Percentiles rank a stretch among this genome's conserved stretches.
These are phyloP conservation scores for Pyrus bretschneideri DNA, from an alignment of 306 rosid species.

Conservation along the genomic window DNA sequence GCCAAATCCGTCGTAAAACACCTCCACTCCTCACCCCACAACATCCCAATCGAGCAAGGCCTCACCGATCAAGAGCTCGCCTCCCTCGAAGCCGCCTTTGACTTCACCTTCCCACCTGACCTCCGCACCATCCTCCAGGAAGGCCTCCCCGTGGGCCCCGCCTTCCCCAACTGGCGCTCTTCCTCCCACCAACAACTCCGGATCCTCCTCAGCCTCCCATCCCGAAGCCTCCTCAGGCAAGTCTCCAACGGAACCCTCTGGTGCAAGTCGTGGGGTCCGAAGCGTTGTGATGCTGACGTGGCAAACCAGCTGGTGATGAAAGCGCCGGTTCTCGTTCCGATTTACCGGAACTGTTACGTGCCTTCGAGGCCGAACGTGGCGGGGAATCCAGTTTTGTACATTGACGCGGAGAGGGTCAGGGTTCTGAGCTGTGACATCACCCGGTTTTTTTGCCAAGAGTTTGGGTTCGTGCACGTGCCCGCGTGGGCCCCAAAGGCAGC, in stretches of 20 bases:
- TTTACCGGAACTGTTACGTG: constrained; percentile 54
- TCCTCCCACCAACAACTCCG: constrained; percentile 64
- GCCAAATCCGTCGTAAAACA: constrained; percentile 39
- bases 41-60: constrained; percentile 41
- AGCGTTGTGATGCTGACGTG: not conserved
- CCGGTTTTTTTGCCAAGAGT: constrained; percentile 39
- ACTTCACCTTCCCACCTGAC: constrained; percentile 70
- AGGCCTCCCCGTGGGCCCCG: constrained; percentile 58
- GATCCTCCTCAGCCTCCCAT: constrained; percentile 52
- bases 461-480: constrained; percentile 39
- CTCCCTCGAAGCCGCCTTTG: constrained; percentile 41
- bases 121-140: constrained; percentile 68
- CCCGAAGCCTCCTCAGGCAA: constrained; percentile 35
- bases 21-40: constrained; percentile 31
- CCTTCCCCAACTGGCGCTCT: constrained; percentile 87
- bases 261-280: constrained; percentile 56
- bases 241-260: constrained; percentile 45
- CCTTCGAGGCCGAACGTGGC: constrained; percentile 38
- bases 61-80: constrained; percentile 54
- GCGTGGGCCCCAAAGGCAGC: constrained; percentile 69
- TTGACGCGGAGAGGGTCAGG: constrained; percentile 35
- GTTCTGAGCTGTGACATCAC: constrained; percentile 49
- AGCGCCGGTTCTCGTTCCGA: constrained; percentile 59
- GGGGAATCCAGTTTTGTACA: constrained; percentile 65
- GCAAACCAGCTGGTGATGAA: constrained; percentile 5